A percentile compares a stretch with the other conserved stretches of the same genome.
phyloP scores from a whole-genome alignment of 768 basidiomycete species.

The Tephrocybe sp. region DNA sequence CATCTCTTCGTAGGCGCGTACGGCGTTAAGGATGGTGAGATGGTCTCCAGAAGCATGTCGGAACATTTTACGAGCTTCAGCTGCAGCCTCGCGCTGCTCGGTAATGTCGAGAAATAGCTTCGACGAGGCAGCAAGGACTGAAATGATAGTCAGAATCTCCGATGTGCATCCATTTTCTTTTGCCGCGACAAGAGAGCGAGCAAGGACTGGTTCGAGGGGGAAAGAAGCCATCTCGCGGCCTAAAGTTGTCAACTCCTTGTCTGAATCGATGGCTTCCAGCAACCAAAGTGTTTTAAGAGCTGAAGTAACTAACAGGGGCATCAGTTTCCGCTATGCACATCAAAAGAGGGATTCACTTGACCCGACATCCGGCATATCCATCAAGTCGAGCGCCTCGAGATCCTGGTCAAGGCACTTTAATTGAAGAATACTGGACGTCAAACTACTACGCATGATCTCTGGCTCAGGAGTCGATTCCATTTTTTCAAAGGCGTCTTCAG shows the following conservation, averaged over 20 bases:
- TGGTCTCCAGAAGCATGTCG: constrained; percentile 88
- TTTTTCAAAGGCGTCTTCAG: constrained; percentile 71
- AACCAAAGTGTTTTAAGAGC: constrained; percentile 75
- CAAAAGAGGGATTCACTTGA: constrained; percentile 55
- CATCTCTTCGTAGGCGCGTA: constrained; percentile 80
- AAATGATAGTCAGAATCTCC: constrained; percentile 84
- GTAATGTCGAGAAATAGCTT: constrained; percentile 78
- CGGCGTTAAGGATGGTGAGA: constrained; percentile 83
- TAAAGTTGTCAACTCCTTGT: constrained; percentile 62
- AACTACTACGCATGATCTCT: constrained; percentile 87
- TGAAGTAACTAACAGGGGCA: constrained; percentile 45
- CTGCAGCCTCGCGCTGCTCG: constrained; percentile 72
- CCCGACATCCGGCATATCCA: constrained; percentile 82
- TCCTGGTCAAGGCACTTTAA: constrained; percentile 84
- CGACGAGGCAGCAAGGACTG: constrained; percentile 78
- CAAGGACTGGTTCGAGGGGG: constrained; percentile 85
- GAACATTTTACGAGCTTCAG: constrained; percentile 76
- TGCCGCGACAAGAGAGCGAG: constrained; percentile 81
- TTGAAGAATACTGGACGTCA: constrained; percentile 82
- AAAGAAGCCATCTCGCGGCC: constrained; percentile 89
- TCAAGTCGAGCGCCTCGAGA: constrained; percentile 78
- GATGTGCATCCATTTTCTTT: constrained; percentile 67
- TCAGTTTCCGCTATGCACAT: not conserved
- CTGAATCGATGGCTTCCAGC: constrained; percentile 74
- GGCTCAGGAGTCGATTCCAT: constrained; percentile 75